phyloP scores from a whole-genome alignment of 2,329 filamentous ascomycete genomes.

The Sporothrix humicola region DNA sequence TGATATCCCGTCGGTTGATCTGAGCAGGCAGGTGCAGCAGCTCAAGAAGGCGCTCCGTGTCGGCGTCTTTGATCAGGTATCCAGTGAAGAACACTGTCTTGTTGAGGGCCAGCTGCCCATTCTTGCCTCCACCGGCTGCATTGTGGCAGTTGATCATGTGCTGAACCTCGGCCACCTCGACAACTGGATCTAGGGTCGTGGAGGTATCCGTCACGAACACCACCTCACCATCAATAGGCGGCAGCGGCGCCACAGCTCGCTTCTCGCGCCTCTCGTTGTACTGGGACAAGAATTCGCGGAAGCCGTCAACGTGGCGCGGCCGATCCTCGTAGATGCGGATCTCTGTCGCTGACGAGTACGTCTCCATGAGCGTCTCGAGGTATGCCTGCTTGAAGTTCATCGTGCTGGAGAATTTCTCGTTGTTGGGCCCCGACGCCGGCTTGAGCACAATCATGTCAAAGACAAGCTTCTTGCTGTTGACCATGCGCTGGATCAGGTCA shows the following conservation, averaged over 20 bases:
- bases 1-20: slow-evolving; percentile 68
- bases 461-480: slow-evolving; percentile 74
- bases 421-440: slow-evolving; percentile 78
- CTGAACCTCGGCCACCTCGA: slow-evolving; percentile 83
- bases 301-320: slow-evolving; percentile 73
- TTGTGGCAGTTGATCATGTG: slow-evolving; percentile 91
- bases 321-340: slow-evolving; percentile 77
- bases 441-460: slow-evolving; percentile 92
- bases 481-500: slow-evolving; percentile 80
- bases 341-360: slow-evolving; percentile 82
- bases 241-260: slow-evolving; percentile 49
- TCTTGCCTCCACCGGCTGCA: slow-evolving; percentile 53
- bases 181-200: slow-evolving; percentile 74
- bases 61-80: slow-evolving; percentile 77
- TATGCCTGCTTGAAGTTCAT: slow-evolving; percentile 93
- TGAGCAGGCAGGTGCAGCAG: slow-evolving; percentile 69
- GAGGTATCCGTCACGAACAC: slow-evolving; percentile 82
- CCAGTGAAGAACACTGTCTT: slow-evolving; percentile 91
- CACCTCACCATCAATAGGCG: slow-evolving; percentile 76
- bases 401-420: slow-evolving; percentile 78
- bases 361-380: slow-evolving; percentile 79
- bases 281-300: slow-evolving; percentile 80
- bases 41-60: slow-evolving; percentile 73
- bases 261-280: slow-evolving; percentile 64
- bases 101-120: slow-evolving; percentile 70